phyloP scores from a whole-genome alignment of 768 basidiomycete genomes.

The Gymnopilus dilepis region DNA sequence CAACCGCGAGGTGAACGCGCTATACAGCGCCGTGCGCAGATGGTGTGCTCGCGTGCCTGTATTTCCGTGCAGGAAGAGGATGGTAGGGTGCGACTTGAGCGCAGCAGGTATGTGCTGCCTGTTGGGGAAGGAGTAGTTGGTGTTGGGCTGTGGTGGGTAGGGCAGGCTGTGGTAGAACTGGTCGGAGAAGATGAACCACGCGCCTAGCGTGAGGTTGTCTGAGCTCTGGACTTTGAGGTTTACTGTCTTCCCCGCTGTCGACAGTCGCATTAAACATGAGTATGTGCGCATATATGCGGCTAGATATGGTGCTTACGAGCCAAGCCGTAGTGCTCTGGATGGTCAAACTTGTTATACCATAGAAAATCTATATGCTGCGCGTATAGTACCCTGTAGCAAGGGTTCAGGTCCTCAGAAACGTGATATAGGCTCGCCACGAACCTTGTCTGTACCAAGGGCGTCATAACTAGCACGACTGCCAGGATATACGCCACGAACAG shows the following conservation, averaged over 20 bases:
- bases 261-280: not conserved
- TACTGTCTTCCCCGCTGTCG: slow-evolving; percentile 62
- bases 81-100: slow-evolving; percentile 50
- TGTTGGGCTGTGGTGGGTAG: slow-evolving; percentile 37
- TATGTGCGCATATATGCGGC: too few relatives aligned
- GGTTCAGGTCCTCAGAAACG: not conserved
- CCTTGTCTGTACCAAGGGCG: slow-evolving; percentile 45
- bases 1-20: slow-evolving; percentile 53
- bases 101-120: slow-evolving; percentile 34
- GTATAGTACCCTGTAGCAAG: slow-evolving; percentile 37
- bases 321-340: slow-evolving; percentile 46
- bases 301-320: slow-evolving; percentile 39
- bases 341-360: slow-evolving; percentile 42
- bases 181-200: slow-evolving; percentile 69
- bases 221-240: slow-evolving; percentile 62
- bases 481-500: slow-evolving; percentile 24
- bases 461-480: slow-evolving; percentile 39
- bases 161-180: slow-evolving; percentile 46
- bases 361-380: slow-evolving; percentile 43
- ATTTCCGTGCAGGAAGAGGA: slow-evolving; percentile 79
- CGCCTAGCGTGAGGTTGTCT: slow-evolving; percentile 69
- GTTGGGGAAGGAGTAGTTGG: slow-evolving; percentile 36
- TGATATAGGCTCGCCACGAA: slow-evolving; percentile 24
- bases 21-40: slow-evolving; percentile 58
- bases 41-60: slow-evolving; percentile 64